phyloP scores from a whole-genome alignment of 139 green algal species.

The Coelastrella sp. region DNA sequence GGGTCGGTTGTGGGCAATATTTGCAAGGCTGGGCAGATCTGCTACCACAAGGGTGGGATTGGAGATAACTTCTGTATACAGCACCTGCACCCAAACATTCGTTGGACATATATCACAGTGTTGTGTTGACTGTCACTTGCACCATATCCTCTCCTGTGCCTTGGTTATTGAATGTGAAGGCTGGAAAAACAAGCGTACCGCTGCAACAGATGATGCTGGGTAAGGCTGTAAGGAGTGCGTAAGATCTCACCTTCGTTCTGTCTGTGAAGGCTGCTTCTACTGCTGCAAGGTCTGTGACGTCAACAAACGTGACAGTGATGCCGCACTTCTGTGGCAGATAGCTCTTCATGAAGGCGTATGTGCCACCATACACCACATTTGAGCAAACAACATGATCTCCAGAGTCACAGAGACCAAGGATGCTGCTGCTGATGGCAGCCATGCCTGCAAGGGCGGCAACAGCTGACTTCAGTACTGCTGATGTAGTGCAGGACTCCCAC shows the following conservation, averaged over 20 bases:
- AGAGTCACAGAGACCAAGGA: constrained; percentile 73
- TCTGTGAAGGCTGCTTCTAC: constrained; percentile 60
- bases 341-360: constrained; percentile 66
- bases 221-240: too few relatives aligned
- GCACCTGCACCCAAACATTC: constrained; percentile 46
- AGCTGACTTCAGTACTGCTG: too few relatives aligned
- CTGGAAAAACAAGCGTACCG: too few relatives aligned
- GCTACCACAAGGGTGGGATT: constrained; percentile 81
- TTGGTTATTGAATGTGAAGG: too few relatives aligned
- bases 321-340: constrained; percentile 73
- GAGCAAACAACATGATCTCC: constrained; percentile 80
- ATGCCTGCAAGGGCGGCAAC: constrained; percentile 77
- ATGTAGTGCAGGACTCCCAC: background rate
- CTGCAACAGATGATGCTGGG: too few relatives aligned
- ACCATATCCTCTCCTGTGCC: too few relatives aligned
- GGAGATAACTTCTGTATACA: constrained; percentile 74
- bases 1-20: constrained; percentile 54
- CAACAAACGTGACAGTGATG: constrained; percentile 76
- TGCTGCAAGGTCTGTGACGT: constrained; percentile 68
- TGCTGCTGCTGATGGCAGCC: constrained; percentile 71
- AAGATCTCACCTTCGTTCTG: constrained; percentile 55
- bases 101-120: background rate
- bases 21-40: constrained; percentile 69
- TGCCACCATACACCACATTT: constrained; percentile 74
- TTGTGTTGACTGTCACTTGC: too few relatives aligned